phyloP scores from a whole-genome alignment of 306 rosid genomes.

The Luffa aegyptiaca region DNA sequence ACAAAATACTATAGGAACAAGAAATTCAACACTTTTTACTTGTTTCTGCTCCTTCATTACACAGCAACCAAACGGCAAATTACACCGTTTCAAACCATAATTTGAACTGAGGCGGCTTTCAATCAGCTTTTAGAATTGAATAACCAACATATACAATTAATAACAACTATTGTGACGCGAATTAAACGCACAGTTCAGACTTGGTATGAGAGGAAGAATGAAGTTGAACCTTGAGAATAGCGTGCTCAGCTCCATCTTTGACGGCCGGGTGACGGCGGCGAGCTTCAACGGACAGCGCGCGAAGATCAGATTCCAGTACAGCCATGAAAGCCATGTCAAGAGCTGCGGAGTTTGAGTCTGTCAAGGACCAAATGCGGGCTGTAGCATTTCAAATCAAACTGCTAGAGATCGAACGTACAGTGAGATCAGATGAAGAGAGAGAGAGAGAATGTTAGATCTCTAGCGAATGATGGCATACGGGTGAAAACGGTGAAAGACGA shows the following conservation, averaged over 20 bases:
- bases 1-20: not conserved
- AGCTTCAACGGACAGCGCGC: conserved; percentile 95
- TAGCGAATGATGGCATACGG: not conserved
- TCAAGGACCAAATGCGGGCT: not conserved
- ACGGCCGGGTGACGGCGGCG: conserved; percentile 97
- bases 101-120: not conserved
- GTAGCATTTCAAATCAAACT: not conserved
- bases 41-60: not conserved
- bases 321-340: conserved; percentile 92
- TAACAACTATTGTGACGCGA: not conserved
- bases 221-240: conserved; percentile 66
- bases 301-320: conserved; percentile 96
- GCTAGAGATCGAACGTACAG: not conserved
- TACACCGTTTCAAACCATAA: not conserved
- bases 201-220: not conserved
- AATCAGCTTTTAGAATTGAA: not conserved
- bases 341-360: not conserved
- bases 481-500: not conserved
- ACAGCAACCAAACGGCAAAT: not conserved
- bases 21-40: not conserved
- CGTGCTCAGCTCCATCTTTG: conserved; percentile 94
- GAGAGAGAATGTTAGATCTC: not conserved
- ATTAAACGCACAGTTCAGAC: not conserved
- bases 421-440: not conserved
- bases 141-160: not conserved